phyloP scores from a whole-genome alignment of 176 grass and related monocot species.

The Eragrostis nindensis region DNA sequence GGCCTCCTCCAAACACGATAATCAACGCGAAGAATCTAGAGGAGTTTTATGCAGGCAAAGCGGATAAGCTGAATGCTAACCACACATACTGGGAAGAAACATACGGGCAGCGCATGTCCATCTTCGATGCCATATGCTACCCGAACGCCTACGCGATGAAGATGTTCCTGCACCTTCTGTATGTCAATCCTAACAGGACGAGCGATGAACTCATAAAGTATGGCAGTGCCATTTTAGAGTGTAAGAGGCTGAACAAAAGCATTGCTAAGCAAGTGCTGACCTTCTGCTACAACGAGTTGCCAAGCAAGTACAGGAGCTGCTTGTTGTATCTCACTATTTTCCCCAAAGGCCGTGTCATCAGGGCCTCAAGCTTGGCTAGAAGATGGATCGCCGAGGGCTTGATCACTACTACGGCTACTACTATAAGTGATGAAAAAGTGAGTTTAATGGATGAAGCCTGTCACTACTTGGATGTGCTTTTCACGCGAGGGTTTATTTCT shows the following conservation, averaged over 20 bases:
- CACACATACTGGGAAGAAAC: too few species aligned
- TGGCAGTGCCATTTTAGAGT: rapidly evolving
- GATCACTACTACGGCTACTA: rapidly evolving
- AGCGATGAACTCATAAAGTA: too few species aligned
- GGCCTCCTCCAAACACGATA: too few species aligned
- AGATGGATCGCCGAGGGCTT: slow-evolving; percentile 17
- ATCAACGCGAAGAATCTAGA: too few species aligned
- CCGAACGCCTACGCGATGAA: not conserved
- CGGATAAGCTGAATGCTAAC: not conserved
- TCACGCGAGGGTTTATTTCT: not conserved
- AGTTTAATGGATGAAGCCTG: not conserved
- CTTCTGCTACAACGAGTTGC: slow-evolving; percentile 13
- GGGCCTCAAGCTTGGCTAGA: not conserved
- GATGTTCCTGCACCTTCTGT: not conserved
- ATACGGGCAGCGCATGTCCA: too few species aligned
- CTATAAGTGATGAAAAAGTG: too few species aligned
- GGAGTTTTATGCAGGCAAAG: too few species aligned
- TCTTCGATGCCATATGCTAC: not conserved
- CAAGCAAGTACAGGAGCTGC: not conserved
- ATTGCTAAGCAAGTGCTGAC: too few species aligned
- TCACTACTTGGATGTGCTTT: not conserved
- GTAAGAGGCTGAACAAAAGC: not conserved
- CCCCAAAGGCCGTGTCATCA: not conserved
- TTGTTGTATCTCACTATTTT: slow-evolving; percentile 10
- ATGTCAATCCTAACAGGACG: not conserved